Evolutionary conservation across 192 early-diverging fungal genomes (phyloP), one percentile per base, ranked within the genome.

Genomic region (Phlyctochytrium bullatum): DNA sequence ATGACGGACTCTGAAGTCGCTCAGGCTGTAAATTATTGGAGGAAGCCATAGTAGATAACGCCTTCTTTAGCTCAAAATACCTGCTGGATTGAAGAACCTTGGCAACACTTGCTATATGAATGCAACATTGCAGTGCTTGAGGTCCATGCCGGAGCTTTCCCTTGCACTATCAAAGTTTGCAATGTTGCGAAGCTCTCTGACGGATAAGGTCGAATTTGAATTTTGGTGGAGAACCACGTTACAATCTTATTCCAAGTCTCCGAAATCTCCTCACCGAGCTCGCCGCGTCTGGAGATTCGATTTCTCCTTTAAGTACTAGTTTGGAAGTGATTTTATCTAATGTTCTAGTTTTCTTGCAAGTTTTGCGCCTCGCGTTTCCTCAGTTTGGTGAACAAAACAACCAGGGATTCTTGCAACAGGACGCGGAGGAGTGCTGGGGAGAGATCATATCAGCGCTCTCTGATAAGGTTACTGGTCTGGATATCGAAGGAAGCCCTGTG

Each of bases 401-500:
- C 47, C 78, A 80, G 36, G 78, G 82, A 25, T 93, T 78, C 69
- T 83, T 89, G 77, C 97, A 99, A 77, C 97, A 99, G 76, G 97
- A 99, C 73, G 97, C 97, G 1, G 95, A 99, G 73, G 97, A 99
- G 71, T 97, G 92, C 77, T 98, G 94, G 95, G 89, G 87, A 69
- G 84, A 95, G 73, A 71, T 98, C 29, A 72, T 98, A 20, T 83
- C 87, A 0, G 82, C 83, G 0, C 71, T 98, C 36, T 80, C 80
- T 23, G 74, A 85, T 35, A 88, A 84, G 62, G 79, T 88, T 6
- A 85, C 78, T 0, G 84, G 84, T 3, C 62, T 81, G 27, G 67
- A 60, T 12, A 23, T 40, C 20, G 70, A 70, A 34, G 82, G 82
- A 0, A 67, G 73, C n/a, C 20, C 64, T 1, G 64, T 74, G 31